A percentile compares a stretch with the other conserved stretches of the same genome.
Evolutionary conservation across 78 protist genomes (phyloP).

Genomic region (Paratrimastix pyriformis): DNA sequence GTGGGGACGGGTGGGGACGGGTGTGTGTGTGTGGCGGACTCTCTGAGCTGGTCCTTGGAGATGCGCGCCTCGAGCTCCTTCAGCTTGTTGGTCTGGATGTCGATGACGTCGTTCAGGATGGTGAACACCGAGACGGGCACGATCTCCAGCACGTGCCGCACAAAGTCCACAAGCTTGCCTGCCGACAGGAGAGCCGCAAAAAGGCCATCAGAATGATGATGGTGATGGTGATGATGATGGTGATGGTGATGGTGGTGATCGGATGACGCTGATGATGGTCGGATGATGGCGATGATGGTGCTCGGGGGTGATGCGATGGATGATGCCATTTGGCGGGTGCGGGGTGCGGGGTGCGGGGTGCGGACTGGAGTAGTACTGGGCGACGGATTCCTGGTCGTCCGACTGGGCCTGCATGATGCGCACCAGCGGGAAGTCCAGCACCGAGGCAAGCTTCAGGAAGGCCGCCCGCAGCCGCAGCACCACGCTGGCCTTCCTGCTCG

Average conservation of each 20-base stretch:
- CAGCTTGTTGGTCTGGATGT: slow-evolving; percentile 56
- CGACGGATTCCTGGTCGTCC: slow-evolving; percentile 70
- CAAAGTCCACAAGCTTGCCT: slow-evolving; percentile 56
- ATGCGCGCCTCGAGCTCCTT: slow-evolving; percentile 70
- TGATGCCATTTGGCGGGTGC: too few species aligned
- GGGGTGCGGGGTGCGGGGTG: too few species aligned
- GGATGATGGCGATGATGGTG: too few species aligned
- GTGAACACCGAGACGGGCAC: slow-evolving; percentile 76
- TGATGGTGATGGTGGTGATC: too few species aligned
- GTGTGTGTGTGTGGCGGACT: too few species aligned
- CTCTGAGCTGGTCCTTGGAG: slow-evolving; percentile 52
- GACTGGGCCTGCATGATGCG: slow-evolving; percentile 76
- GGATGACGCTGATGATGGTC: too few species aligned
- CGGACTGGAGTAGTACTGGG: slow-evolving; percentile 77
- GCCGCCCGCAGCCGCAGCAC: slow-evolving; percentile 76
- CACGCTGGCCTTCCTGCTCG: slow-evolving; percentile 5
- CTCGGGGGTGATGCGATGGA: too few species aligned
- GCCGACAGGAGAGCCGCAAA: background rate
- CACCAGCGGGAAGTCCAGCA: slow-evolving; percentile 79
- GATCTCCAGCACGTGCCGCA: slow-evolving; percentile 77
- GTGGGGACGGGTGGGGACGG: too few species aligned
- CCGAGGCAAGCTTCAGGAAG: slow-evolving; percentile 81
- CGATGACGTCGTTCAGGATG: slow-evolving; percentile 57
- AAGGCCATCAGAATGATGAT: too few species aligned
- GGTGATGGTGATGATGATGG: too few species aligned